Evolutionary conservation across 2,329 filamentous ascomycete species (phyloP).

Genomic region (Albifimbria verrucaria): DNA sequence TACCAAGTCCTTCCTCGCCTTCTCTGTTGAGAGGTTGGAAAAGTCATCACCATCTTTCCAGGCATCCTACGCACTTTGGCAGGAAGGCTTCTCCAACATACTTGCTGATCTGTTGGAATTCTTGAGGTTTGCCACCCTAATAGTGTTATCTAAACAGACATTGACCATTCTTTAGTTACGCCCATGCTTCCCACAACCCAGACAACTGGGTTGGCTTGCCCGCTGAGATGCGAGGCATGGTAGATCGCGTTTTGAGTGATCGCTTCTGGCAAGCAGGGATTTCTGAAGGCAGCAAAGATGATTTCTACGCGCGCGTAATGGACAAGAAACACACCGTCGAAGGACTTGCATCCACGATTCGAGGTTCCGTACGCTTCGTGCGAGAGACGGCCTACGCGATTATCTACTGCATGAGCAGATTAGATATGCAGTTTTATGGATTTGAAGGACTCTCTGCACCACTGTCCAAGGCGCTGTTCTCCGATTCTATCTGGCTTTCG

Average conservation of each 20-base stretch:
- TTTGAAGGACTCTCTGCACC: slow-evolving; percentile 78
- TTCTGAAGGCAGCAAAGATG: slow-evolving; percentile 90
- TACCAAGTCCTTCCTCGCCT: slow-evolving; percentile 89
- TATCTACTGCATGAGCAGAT: slow-evolving; percentile 85
- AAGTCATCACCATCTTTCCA: slow-evolving; percentile 70
- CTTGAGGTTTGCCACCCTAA: slow-evolving; percentile 51
- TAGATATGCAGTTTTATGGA: slow-evolving; percentile 89
- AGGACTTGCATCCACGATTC: slow-evolving; percentile 88
- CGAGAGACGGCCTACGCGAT: slow-evolving; percentile 93
- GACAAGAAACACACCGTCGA: slow-evolving; percentile 88
- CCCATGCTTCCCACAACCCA: slow-evolving; percentile 87
- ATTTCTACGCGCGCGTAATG: slow-evolving; percentile 90
- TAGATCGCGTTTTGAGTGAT: slow-evolving; percentile 83
- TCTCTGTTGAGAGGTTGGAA: slow-evolving; percentile 85
- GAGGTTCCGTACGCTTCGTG: slow-evolving; percentile 83
- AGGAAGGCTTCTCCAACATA: slow-evolving; percentile 74
- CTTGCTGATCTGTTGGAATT: slow-evolving; percentile 85
- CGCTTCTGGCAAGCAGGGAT: slow-evolving; percentile 99
- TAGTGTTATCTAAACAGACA: not conserved
- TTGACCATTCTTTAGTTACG: slow-evolving; percentile 54
- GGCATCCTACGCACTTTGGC: slow-evolving; percentile 79
- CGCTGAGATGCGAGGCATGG: slow-evolving; percentile 70
- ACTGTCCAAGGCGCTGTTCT: slow-evolving; percentile 79
- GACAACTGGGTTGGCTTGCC: slow-evolving; percentile 78
- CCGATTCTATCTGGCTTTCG: slow-evolving; percentile 77